These are phyloP conservation scores for Clonostachys rosea DNA, from an alignment of 2,329 filamentous ascomycete genomes.

Conservation along the genomic window DNA sequence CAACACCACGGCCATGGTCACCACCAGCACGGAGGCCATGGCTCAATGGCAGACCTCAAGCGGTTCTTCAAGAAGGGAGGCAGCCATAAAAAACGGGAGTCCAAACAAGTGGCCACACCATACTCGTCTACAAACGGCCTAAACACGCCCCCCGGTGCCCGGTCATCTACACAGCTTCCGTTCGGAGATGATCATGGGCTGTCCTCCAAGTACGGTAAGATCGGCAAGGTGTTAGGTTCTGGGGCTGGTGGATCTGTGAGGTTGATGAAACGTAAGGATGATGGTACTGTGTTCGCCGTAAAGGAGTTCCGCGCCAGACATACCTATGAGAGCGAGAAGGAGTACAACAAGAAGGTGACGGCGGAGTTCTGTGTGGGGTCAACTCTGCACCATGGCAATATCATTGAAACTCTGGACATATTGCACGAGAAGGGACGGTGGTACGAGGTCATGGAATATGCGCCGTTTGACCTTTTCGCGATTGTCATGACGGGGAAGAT, in stretches of 20 bases:
- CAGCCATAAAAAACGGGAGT: constrained; percentile 62
- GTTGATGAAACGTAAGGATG: constrained; percentile 88
- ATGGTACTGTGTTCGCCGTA: constrained; percentile 91
- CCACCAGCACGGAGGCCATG: constrained; percentile 32
- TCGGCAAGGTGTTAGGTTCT: constrained; percentile 88
- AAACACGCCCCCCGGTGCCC: constrained; percentile 40
- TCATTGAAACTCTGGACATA: constrained; percentile 97
- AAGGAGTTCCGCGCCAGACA: constrained; percentile 95
- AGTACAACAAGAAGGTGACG: constrained; percentile 97
- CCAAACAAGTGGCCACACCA: constrained; percentile 42
- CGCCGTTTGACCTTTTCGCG: constrained; percentile 91
- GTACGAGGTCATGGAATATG: constrained; percentile 99
- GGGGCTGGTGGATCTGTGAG: constrained; percentile 93
- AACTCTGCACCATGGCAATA: constrained; percentile 93
- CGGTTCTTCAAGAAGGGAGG: constrained; percentile 87
- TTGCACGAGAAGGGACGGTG: constrained; percentile 90
- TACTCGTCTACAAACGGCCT: constrained; percentile 47
- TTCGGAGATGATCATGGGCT: constrained; percentile 94
- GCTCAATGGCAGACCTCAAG: constrained; percentile 92
- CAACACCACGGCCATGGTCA: constrained; percentile 10
- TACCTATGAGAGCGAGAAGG: constrained; percentile 87
- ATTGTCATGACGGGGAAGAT: constrained; percentile 99
- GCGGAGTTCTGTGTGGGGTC: constrained; percentile 98
- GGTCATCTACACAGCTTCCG: constrained; percentile 62
- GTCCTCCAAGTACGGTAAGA: constrained; percentile 88